Evolutionary conservation across 768 basidiomycete species (phyloP).

Genomic region (Pisolithus sp.): DNA sequence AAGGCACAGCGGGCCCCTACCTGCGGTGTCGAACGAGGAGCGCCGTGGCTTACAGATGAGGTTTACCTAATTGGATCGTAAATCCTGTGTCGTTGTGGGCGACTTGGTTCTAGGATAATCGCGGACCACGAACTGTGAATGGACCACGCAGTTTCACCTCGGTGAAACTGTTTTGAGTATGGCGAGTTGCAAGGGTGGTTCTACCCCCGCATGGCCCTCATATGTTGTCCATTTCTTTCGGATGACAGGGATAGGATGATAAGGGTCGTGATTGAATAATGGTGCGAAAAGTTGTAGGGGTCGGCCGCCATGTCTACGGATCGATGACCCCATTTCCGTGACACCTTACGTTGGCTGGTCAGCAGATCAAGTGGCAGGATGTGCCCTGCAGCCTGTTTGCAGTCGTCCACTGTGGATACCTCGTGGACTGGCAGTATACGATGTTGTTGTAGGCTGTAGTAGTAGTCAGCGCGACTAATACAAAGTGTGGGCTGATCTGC

Average conservation of each 20-base stretch:
- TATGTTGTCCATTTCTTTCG: no score
- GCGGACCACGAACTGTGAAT: no score
- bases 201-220: no score
- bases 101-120: no score
- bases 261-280: not conserved
- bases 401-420: not conserved
- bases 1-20: not conserved
- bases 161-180: no score
- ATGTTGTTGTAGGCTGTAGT: not conserved
- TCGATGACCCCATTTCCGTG: not conserved
- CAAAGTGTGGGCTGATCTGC: slow-evolving; percentile 1
- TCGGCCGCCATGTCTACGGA: not conserved
- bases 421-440: not conserved
- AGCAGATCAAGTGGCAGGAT: not conserved
- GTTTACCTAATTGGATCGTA: no score
- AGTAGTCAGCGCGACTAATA: not conserved
- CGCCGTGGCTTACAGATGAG: no score
- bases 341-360: not conserved
- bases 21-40: not conserved
- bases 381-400: not conserved
- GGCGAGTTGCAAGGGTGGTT: no score
- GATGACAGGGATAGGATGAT: not conserved
- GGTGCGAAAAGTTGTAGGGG: not conserved
- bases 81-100: no score
- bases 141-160: no score